Percentiles rank a stretch among this genome's conserved stretches.
These are phyloP conservation scores for Tylopilus sp. DNA, from an alignment of 1,284 basidiomycete genomes.

Conservation along the genomic window DNA sequence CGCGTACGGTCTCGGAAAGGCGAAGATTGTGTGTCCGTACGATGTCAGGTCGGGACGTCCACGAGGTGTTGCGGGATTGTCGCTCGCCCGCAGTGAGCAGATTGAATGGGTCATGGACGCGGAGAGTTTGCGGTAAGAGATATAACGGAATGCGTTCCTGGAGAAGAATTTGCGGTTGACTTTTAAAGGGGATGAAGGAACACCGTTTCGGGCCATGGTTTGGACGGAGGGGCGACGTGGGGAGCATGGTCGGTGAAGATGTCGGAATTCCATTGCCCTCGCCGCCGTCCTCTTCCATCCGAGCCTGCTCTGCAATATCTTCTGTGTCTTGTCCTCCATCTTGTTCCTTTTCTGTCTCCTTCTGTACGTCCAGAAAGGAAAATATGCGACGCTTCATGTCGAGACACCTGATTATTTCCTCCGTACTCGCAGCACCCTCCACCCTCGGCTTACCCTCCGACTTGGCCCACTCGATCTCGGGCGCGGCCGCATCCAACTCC, in stretches of 20 bases:
- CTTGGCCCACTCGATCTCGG: slow-evolving; percentile 37
- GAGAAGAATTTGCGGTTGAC: slow-evolving; percentile 20
- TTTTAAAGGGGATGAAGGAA: slow-evolving; percentile 32
- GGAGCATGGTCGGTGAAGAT: slow-evolving; percentile 4
- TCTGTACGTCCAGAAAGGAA: background rate
- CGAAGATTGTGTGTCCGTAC: slow-evolving; percentile 19
- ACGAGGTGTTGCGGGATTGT: slow-evolving; percentile 8
- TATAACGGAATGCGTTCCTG: slow-evolving; percentile 34
- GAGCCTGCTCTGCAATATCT: too few species aligned
- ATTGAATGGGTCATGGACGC: slow-evolving; percentile 30
- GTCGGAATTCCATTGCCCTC: background rate
- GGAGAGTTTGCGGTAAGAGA: slow-evolving; percentile 32
- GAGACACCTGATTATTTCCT: slow-evolving; percentile 21
- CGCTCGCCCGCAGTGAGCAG: slow-evolving; percentile 8
- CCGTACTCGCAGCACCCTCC: slow-evolving; percentile 31
- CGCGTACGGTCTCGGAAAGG: background rate
- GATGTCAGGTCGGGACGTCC: slow-evolving; percentile 21
- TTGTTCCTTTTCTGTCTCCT: background rate
- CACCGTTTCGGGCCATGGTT: slow-evolving; percentile 36
- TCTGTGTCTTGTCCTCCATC: too few species aligned
- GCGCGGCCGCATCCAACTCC: slow-evolving; percentile 33
- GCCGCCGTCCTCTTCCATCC: background rate
- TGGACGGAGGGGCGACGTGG: slow-evolving; percentile 26
- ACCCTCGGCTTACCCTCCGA: slow-evolving; percentile 37
- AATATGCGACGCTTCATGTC: too few species aligned